Conservation (phyloP, 257 asterid genomes). For the Solanum clarkiae region DNA sequence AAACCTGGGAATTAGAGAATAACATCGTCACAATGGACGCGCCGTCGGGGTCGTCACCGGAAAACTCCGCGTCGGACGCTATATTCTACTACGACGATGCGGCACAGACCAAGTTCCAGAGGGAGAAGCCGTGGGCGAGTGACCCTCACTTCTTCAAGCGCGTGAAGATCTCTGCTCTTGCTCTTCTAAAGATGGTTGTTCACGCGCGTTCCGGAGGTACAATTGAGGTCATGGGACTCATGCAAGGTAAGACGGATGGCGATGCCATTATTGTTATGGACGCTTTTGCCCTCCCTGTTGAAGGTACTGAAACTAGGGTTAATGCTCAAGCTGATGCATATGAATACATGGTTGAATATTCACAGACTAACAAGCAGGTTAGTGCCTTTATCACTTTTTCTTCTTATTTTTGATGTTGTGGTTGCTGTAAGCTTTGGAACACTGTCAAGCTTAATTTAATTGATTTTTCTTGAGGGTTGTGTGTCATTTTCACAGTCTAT, state of each 20-base stretch:
- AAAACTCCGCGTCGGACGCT: slow-evolving; percentile 53
- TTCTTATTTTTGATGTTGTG: not conserved
- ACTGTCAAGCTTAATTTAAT: no score
- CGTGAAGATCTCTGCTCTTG: slow-evolving; percentile 88
- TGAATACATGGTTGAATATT: slow-evolving; percentile 94
- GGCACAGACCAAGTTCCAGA: slow-evolving; percentile 68
- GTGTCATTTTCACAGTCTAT: no score
- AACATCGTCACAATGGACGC: slow-evolving; percentile 26
- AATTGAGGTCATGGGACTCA: slow-evolving; percentile 95
- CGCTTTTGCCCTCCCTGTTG: slow-evolving; percentile 98
- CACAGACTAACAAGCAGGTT: slow-evolving; percentile 84
- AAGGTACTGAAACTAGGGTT: slow-evolving; percentile 98
- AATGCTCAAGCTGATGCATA: slow-evolving; percentile 99
- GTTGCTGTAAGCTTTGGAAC: not conserved
- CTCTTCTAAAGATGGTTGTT: slow-evolving; percentile 95
- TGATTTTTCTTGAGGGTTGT: no score
- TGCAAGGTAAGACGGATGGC: slow-evolving; percentile 98
- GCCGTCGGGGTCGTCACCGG: slow-evolving; percentile 16
- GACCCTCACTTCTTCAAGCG: slow-evolving; percentile 98
- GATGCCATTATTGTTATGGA: slow-evolving; percentile 94
- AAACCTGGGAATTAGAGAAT: slow-evolving; percentile 78
- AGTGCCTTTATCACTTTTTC: not conserved
- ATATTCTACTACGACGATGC: slow-evolving; percentile 78
- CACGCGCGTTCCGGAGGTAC: slow-evolving; percentile 99
- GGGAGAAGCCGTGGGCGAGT: slow-evolving; percentile 78